Base-by-base conservation (phyloP, 495 filamentous ascomycete species). In the Talaromyces proteolyticus region DNA sequence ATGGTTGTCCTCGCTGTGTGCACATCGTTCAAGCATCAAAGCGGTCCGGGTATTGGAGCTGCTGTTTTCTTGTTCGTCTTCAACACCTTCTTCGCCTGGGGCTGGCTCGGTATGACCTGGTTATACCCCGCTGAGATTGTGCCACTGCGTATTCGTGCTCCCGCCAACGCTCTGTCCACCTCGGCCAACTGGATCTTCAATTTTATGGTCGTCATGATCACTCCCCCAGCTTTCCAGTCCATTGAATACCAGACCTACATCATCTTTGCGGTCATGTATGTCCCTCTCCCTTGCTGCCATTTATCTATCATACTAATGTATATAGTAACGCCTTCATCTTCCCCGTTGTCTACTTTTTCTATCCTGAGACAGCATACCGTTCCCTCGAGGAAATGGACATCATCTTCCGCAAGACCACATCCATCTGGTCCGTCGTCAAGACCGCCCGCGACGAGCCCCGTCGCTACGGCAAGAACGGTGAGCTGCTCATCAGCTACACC, bases 21-120 rank as follows among this genome's bases (percentile, higher is more conserved):
- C 25, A 70, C 58, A 16, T 64, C 53, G 20, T 62, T 71, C 17
- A 55, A 54, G 6, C 47, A 67, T 34, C 59, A 70, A 5, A 60
- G 79, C 37, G 67, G 62, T 5, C 62, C 68, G 8, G 65, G 69
- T 43, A 70, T 77, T 17, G 76, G 70, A 2, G 78, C 77, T 12
- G 72, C 76, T 0, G 73, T 81, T 6, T 85, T 89, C 58, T 64
- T 87, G 23, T 90, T 90, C 62, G 68, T 87, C 19, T 89, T 87
- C 72, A 85, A 85, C 60, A 84, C 82, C 1, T 88, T 88, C 70
- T 90, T 89, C 56, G 85, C 84, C 4, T 68, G 87, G 50, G 86
- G 85, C 14, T 89, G 85, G 86, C 72, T 88, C 18, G 85, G 84
- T 23, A 88, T 88, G 82, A 84, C 82, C 46, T 86, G 75, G 84